Percentiles rank a stretch among this genome's conserved stretches.
These are phyloP conservation scores for Tillandsia fasciculata DNA, from an alignment of 176 grass and related monocot genomes.

Conservation along the genomic window DNA sequence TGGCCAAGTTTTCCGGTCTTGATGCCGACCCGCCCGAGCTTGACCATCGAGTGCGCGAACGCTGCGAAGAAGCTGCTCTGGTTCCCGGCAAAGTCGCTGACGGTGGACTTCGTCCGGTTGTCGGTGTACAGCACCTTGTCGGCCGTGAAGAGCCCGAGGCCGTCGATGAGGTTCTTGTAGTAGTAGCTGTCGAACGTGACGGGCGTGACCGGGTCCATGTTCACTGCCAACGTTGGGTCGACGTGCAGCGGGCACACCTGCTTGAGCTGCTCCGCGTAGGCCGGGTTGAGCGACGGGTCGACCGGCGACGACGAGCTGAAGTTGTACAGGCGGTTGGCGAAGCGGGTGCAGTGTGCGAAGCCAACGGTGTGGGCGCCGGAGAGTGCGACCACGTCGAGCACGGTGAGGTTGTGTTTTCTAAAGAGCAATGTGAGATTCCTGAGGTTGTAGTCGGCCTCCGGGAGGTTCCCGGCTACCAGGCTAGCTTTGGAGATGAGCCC, in stretches of 20 bases:
- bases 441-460: slow-evolving; percentile 12
- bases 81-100: slow-evolving; percentile 27
- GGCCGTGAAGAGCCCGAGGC: slow-evolving; percentile 48
- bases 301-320: neutral
- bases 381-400: slow-evolving; percentile 45
- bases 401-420: slow-evolving; percentile 18
- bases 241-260: slow-evolving; percentile 32
- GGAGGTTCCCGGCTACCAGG: slow-evolving; percentile 25
- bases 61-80: slow-evolving; percentile 49
- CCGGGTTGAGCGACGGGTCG: slow-evolving; percentile 22
- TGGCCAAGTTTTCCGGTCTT: slow-evolving; percentile 41
- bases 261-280: slow-evolving; percentile 39
- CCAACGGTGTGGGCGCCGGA: slow-evolving; percentile 64
- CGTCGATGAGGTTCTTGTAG: slow-evolving; percentile 40
- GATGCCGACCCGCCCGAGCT: slow-evolving; percentile 44
- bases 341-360: slow-evolving; percentile 50
- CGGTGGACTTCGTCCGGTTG: slow-evolving; percentile 13
- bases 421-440: slow-evolving; percentile 27
- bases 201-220: slow-evolving; percentile 56
- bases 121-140: slow-evolving; percentile 45
- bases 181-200: slow-evolving; percentile 53
- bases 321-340: slow-evolving; percentile 45
- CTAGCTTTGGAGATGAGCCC: slow-evolving; percentile 33
- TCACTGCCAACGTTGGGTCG: slow-evolving; percentile 23
- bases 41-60: slow-evolving; percentile 54